Base-by-base conservation (phyloP, 345 rosid species). In the Melaleuca alternifolia region DNA sequence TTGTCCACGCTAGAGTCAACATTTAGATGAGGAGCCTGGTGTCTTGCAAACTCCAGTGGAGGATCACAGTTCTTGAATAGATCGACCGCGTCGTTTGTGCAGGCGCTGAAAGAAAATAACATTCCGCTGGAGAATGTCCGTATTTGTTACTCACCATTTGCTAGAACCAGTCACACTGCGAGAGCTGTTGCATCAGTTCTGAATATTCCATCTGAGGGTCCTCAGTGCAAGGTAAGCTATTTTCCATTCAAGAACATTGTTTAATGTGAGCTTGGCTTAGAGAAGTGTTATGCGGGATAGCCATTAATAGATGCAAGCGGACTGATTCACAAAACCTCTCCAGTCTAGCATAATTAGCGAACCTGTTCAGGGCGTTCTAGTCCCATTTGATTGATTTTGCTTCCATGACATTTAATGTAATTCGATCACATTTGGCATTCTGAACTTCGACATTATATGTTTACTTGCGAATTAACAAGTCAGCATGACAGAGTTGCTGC, bases 61-160 rank as follows among this genome's bases (percentile, higher is more conserved):
- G 26, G 85, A 33, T 71, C 48, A 71, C 24, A 1, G 79, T 8
- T 46, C 79, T 71, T 71, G 48, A 83, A 7, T 53, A 24, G 23
- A 8, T 51, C 86, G 46, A 84, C 76, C 12, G 56, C 7, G 57
- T 77, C 51, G 59, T 71, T 16, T 86, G 57, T 90, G 91, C 94
- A 97, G 99, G 94, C 92, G 87, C 89, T 97, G 85, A 90, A 93
- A 90, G 96, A 94, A 89, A 89, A 89, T 44, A 91, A 88, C 83
- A 88, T 93, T 61, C 89, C 91, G 6, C 88, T 92, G 15, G 95
- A 93, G 84, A 93, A 88, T 82, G 98, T 96, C 41, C 94, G 95
- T 83, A 95, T 97, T 44, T 97, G 96, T 91, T 97, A 93, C 91
- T 96, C 99, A 9, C 99, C 99, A 14, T 97, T 96, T 90, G 89